Evolutionary conservation across 345 rosid genomes (phyloP).

Genomic region (Gynandropsis gynandra): DNA sequence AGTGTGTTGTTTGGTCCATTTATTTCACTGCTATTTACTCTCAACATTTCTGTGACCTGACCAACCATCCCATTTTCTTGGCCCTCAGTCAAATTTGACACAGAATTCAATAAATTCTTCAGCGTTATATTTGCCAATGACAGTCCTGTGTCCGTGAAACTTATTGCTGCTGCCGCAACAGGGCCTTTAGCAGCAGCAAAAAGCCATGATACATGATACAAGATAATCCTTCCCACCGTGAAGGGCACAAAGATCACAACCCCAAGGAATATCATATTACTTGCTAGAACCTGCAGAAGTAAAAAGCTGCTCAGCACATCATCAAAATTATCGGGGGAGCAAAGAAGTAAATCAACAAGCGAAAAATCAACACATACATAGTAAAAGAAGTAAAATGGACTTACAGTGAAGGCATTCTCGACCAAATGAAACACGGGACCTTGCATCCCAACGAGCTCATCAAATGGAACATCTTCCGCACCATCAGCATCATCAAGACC

Average conservation of each 20-base stretch:
- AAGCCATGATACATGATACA: slow-evolving; percentile 68
- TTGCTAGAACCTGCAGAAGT: slow-evolving; percentile 78
- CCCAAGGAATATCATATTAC: slow-evolving; percentile 99
- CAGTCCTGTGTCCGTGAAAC: slow-evolving; percentile 54
- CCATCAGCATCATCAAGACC: slow-evolving; percentile 98
- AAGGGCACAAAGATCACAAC: slow-evolving; percentile 91
- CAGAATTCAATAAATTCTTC: slow-evolving; percentile 62
- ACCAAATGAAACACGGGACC: slow-evolving; percentile 99
- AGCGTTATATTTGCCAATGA: slow-evolving; percentile 50
- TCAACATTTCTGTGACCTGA: slow-evolving; percentile 54
- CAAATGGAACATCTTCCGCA: slow-evolving; percentile 99
- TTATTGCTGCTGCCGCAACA: slow-evolving; percentile 30
- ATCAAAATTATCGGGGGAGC: background rate
- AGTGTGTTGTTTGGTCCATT: slow-evolving; percentile 52
- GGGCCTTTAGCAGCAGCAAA: slow-evolving; percentile 79
- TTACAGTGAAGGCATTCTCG: slow-evolving; percentile 98
- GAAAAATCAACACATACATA: background rate
- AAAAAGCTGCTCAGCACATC: slow-evolving; percentile 8
- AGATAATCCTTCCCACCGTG: slow-evolving; percentile 72
- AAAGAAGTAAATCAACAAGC: slow-evolving; percentile 1
- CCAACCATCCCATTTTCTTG: slow-evolving; percentile 50
- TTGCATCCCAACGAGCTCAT: slow-evolving; percentile 99
- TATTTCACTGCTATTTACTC: slow-evolving; percentile 55
- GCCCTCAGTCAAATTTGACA: slow-evolving; percentile 66
- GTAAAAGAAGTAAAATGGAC: slow-evolving; percentile 25